A percentile compares a stretch with the other conserved stretches of the same genome.
These are phyloP conservation scores for Panaeolus papilionaceus DNA, from an alignment of 768 basidiomycete genomes.

Conservation along the genomic window DNA sequence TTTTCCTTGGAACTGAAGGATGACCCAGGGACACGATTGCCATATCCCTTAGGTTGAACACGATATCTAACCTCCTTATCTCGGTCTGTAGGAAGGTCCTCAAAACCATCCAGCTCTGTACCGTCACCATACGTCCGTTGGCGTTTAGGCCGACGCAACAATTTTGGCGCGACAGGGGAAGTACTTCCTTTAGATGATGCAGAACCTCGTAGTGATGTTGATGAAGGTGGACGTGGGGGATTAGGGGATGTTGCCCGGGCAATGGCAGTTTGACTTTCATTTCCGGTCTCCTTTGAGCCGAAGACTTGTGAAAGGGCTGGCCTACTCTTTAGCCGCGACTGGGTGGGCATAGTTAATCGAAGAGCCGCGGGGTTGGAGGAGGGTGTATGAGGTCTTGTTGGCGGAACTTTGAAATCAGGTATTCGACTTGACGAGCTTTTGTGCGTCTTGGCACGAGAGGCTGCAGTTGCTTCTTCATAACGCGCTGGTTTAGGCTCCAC, in stretches of 20 bases:
- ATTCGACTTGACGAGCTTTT: slow-evolving; percentile 70
- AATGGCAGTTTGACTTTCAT: slow-evolving; percentile 38
- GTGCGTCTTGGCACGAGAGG: slow-evolving; percentile 78
- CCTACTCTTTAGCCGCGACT: slow-evolving; percentile 74
- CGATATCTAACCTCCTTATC: slow-evolving; percentile 80
- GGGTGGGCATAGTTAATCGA: slow-evolving; percentile 88
- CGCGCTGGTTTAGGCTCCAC: slow-evolving; percentile 53
- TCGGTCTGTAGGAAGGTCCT: slow-evolving; percentile 86
- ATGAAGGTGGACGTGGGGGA: slow-evolving; percentile 66
- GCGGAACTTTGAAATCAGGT: slow-evolving; percentile 74
- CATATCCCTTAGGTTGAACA: slow-evolving; percentile 74
- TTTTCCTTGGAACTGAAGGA: slow-evolving; percentile 46
- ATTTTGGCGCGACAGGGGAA: slow-evolving; percentile 58
- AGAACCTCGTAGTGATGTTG: slow-evolving; percentile 46
- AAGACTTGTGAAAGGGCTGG: slow-evolving; percentile 83
- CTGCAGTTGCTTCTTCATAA: slow-evolving; percentile 82
- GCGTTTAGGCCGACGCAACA: slow-evolving; percentile 80
- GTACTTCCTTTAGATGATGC: slow-evolving; percentile 30
- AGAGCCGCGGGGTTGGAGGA: slow-evolving; percentile 79
- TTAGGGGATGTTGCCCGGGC: slow-evolving; percentile 64
- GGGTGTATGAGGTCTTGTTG: slow-evolving; percentile 80
- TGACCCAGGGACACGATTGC: slow-evolving; percentile 66
- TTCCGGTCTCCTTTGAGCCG: slow-evolving; percentile 45
- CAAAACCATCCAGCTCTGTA: slow-evolving; percentile 87
- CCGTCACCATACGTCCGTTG: slow-evolving; percentile 83